Conservation (phyloP, 2,329 filamentous ascomycete species). For the Trichoderma hamatum region DNA sequence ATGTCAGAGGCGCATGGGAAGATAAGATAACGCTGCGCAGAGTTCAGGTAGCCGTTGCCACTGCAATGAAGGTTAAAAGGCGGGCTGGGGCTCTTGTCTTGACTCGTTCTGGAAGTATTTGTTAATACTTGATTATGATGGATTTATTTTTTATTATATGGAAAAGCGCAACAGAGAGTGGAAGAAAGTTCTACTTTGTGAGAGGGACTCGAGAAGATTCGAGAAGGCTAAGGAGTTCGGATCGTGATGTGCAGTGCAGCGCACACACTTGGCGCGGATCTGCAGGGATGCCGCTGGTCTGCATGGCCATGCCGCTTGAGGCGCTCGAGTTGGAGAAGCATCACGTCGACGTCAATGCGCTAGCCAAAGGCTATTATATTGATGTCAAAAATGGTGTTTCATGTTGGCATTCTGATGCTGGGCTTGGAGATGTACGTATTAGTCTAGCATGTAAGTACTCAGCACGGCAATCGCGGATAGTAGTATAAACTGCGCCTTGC, state of each 20-base stretch:
- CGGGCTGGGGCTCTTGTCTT: not conserved
- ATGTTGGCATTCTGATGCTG: not conserved
- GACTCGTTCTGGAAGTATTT: not conserved
- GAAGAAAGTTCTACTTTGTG: not conserved
- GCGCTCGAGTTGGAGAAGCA: constrained; percentile 19
- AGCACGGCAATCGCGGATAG: not conserved
- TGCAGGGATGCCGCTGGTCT: constrained; percentile 20
- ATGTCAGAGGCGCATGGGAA: constrained; percentile 22
- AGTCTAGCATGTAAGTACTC: not conserved
- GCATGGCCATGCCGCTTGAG: constrained; percentile 15
- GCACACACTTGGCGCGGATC: not conserved
- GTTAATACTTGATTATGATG: not conserved
- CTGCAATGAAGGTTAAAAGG: constrained; percentile 13
- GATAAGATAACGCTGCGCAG: constrained; percentile 25
- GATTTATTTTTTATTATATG: not conserved
- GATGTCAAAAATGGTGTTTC: not conserved
- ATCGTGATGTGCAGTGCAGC: not conserved
- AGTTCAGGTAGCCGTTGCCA: constrained; percentile 18
- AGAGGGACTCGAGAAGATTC: not conserved
- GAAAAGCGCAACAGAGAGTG: not conserved
- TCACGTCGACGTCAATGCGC: constrained; percentile 18
- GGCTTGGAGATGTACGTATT: not conserved
- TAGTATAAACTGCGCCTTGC: not conserved
- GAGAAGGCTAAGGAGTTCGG: not conserved
- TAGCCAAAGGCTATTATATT: not conserved